These are phyloP conservation scores for Amanita fuliginea DNA, from an alignment of 768 basidiomycete species.

Conservation along the genomic window DNA sequence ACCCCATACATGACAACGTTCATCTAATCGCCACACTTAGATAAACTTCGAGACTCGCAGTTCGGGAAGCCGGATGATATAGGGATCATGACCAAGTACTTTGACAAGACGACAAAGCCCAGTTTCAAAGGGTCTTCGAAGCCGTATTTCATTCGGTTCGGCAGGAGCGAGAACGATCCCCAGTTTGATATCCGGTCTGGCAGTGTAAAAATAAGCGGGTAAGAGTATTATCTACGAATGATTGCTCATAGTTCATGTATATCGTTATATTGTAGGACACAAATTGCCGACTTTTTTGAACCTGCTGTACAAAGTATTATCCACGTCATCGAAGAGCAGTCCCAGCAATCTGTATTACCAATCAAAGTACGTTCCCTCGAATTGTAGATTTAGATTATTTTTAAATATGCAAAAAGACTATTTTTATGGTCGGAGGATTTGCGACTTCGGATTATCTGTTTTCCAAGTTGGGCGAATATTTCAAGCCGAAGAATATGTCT, in stretches of 20 bases:
- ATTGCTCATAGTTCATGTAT: neutral
- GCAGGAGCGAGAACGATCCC: slow-evolving; percentile 31
- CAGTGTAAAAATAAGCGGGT: slow-evolving; percentile 12
- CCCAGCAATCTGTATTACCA: neutral
- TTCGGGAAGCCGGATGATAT: neutral
- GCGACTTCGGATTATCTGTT: slow-evolving; percentile 41
- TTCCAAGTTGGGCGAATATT: slow-evolving; percentile 22
- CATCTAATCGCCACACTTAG: slow-evolving; percentile 15
- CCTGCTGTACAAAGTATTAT: slow-evolving; percentile 4
- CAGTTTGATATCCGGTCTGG: slow-evolving; percentile 31
- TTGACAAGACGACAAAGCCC: slow-evolving; percentile 35
- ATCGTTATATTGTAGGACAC: slow-evolving; percentile 5
- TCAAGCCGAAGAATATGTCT: slow-evolving; percentile 21
- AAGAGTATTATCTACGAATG: neutral
- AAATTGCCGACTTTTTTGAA: slow-evolving; percentile 3
- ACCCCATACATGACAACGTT: neutral
- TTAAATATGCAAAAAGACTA: slow-evolving; percentile 15
- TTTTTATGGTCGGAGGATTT: slow-evolving; percentile 45
- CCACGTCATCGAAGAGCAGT: neutral
- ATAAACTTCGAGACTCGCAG: neutral
- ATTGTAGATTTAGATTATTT: no score
- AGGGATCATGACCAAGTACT: neutral
- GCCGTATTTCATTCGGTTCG: slow-evolving; percentile 36
- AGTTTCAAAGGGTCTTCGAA: slow-evolving; percentile 22
- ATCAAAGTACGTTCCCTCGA: slow-evolving; percentile 2